Base-by-base conservation (phyloP, 2,329 filamentous ascomycete species). In the Fusarium algeriense region DNA sequence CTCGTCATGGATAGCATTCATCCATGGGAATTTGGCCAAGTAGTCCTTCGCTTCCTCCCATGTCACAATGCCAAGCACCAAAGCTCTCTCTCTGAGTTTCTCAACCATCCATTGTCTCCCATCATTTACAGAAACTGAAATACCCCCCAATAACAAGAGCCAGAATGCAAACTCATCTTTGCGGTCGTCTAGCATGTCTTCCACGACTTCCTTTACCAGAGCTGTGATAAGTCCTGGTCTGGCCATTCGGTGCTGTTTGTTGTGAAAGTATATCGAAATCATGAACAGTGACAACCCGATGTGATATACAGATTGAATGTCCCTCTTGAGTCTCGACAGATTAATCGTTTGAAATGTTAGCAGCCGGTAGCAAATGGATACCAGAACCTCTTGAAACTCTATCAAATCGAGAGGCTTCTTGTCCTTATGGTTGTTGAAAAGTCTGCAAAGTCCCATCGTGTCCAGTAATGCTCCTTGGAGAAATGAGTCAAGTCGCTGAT, bases 401-500 rank as follows among this genome's bases (percentile, higher is more conserved):
- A 66, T 14, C 4, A 66, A 12, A 7, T 41, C 19, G 3, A 66
- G 38, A 10, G 53, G 61, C 3, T 52, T 60, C 10, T 38, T 14
- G 5, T 60, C 28, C 4, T 26, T 19, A 14, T 66, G 45, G 3
- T 60, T 26, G 34, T 66, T 60, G 17, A 66, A 37, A 1, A 66
- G 23, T 3, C 8, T 46, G 23, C 63, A 66, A 10, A 66, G 12
- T 1, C 35, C 45, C 14, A 52, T 17, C 0, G 32, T 1, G n/a
- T 66, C 61, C 0, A 11, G 28, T 0, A 60, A 60, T 3, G 23
- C n/a, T n/a, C 41, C 11, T 30, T n/a, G 7, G 0, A 66, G 7
- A 1, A 1, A 3, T 12, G 9, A 1, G 1, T 19, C 8, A 2
- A 59, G 17, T 3, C 7, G n/a, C 0, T 0, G 1, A 2, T 38